A percentile compares a stretch with the other conserved stretches of the same genome.
These are phyloP conservation scores for Fusarium napiforme DNA, from an alignment of 2,329 filamentous ascomycete genomes.

Conservation along the genomic window DNA sequence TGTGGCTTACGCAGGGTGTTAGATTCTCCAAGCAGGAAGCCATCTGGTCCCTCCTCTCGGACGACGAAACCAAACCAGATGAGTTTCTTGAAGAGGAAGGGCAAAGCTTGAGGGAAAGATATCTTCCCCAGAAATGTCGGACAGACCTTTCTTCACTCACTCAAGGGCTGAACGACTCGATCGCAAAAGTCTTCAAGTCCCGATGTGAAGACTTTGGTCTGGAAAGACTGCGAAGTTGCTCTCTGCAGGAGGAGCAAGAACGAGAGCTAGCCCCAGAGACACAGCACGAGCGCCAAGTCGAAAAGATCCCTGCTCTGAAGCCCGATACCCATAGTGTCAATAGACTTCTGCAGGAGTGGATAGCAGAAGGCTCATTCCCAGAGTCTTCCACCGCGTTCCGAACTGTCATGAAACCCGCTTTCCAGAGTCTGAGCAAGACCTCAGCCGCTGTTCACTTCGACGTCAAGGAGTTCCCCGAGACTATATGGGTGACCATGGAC, in stretches of 20 bases:
- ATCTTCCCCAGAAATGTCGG: conserved; percentile 51
- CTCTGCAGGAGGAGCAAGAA: conserved; percentile 74
- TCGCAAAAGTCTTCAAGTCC: not conserved
- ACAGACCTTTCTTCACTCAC: not conserved
- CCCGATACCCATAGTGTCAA: conserved; percentile 58
- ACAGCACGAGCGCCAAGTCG: conserved; percentile 67
- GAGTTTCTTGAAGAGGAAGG: conserved; percentile 67
- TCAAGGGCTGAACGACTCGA: not conserved
- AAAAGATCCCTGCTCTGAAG: conserved; percentile 53
- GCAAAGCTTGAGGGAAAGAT: conserved; percentile 62
- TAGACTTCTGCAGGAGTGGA: conserved; percentile 48
- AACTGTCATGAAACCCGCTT: conserved; percentile 22
- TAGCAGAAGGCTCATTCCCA: conserved; percentile 6
- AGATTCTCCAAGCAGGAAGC: conserved; percentile 58
- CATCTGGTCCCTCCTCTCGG: conserved; percentile 46
- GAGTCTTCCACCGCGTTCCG: not conserved
- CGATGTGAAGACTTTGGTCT: conserved; percentile 24
- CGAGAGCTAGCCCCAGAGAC: conserved; percentile 73
- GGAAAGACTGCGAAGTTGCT: not conserved
- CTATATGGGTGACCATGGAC: conserved; percentile 33
- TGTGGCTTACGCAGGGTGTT: conserved; percentile 71
- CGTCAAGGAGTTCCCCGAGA: conserved; percentile 14
- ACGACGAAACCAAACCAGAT: rapidly evolving
- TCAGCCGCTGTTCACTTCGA: conserved; percentile 31
- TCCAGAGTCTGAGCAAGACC: conserved; percentile 22